A percentile compares a stretch with the other conserved stretches of the same genome.
These are phyloP conservation scores for Thalassiosira mediterranea DNA, from an alignment of 352 stramenopile species.

Conservation along the genomic window DNA sequence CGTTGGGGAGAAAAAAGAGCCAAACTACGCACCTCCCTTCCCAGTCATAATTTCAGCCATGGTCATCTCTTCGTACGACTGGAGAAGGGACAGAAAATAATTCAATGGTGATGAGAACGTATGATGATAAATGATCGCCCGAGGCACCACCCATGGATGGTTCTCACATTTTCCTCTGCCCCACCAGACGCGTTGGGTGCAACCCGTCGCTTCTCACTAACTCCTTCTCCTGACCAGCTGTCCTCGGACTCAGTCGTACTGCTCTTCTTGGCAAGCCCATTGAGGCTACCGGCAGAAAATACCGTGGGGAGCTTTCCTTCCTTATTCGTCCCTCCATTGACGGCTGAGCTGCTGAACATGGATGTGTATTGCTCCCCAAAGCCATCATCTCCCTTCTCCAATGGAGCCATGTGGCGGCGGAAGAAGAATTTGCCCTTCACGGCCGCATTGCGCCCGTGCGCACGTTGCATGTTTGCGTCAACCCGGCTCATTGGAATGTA, in stretches of 20 bases:
- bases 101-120: too few species aligned
- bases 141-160: too few species aligned
- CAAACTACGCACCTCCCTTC: constrained; percentile 83
- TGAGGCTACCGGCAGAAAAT: constrained; percentile 28
- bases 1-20: neutral
- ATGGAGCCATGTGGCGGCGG: constrained; percentile 92
- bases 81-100: too few species aligned
- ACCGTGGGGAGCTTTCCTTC: constrained; percentile 23
- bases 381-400: constrained; percentile 83
- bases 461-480: constrained; percentile 99
- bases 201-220: constrained; percentile 61
- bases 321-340: constrained; percentile 43
- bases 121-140: too few species aligned
- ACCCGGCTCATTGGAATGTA: constrained; percentile 98
- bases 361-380: constrained; percentile 81
- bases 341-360: constrained; percentile 78
- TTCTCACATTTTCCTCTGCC: constrained; percentile 83
- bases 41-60: constrained; percentile 95
- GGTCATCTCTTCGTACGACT: constrained; percentile 94
- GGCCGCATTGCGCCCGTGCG: constrained; percentile 93
- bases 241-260: constrained; percentile 25
- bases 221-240: constrained; percentile 47
- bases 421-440: constrained; percentile 98
- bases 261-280: constrained; percentile 4
- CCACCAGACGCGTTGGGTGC: constrained; percentile 71